A percentile compares a stretch with the other conserved stretches of the same genome.
phyloP scores from a whole-genome alignment of 2,329 filamentous ascomycete genomes.

The Cladorrhinum sp. region DNA sequence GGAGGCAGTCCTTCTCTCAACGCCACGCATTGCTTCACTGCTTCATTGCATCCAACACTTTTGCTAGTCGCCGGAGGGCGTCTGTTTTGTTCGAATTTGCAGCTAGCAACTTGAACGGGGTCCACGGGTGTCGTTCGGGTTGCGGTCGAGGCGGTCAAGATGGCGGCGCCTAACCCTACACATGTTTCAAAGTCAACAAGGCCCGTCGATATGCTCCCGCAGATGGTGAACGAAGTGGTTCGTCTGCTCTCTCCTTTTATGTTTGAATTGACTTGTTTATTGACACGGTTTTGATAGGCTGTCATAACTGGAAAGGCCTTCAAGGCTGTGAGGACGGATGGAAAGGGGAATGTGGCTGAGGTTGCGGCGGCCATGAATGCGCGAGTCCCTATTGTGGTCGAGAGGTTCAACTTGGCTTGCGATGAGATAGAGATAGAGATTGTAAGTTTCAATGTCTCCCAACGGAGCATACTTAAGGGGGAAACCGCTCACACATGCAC shows the following conservation, averaged over 20 bases:
- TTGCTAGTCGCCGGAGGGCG: background rate
- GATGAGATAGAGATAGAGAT: conserved; percentile 21
- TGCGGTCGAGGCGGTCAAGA: background rate
- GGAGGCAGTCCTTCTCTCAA: background rate
- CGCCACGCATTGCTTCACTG: background rate
- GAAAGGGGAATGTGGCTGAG: conserved; percentile 11
- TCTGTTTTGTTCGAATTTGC: background rate
- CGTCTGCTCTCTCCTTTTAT: background rate
- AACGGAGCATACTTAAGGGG: background rate
- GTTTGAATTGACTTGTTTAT: background rate
- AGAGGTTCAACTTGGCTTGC: conserved; percentile 17
- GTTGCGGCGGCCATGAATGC: conserved; percentile 10
- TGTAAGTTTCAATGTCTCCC: conserved; percentile 13
- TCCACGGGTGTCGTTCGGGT: background rate
- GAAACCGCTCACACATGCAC: conserved; percentile 13
- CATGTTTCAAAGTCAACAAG: background rate
- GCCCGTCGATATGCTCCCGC: conserved; percentile 12
- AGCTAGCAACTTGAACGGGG: no score
- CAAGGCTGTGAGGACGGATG: conserved; percentile 13
- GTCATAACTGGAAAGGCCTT: conserved; percentile 20
- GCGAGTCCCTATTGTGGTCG: conserved; percentile 12
- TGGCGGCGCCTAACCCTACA: conserved; percentile 10
- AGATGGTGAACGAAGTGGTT: conserved; percentile 18
- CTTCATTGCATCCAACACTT: background rate
- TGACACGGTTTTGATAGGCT: conserved; percentile 9